These are phyloP conservation scores for Pichia occidentalis DNA, from an alignment of 805 yeast species.

Conservation along the genomic window DNA sequence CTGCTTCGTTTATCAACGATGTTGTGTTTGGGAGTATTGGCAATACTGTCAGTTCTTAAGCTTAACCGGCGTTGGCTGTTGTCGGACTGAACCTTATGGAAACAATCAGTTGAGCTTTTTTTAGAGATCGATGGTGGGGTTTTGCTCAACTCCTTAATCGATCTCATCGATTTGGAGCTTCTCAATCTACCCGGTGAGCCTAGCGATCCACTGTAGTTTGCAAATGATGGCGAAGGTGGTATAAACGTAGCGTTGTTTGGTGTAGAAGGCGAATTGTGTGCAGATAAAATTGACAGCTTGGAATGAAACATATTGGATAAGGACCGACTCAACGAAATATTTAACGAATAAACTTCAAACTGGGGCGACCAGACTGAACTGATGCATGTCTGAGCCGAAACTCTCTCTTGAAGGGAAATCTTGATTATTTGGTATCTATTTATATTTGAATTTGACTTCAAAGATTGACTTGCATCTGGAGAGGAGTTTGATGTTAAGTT, in stretches of 20 bases:
- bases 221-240: constrained; percentile 13
- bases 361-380: constrained; percentile 11
- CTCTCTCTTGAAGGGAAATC: constrained; percentile 14
- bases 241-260: constrained; percentile 5
- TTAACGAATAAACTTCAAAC: constrained; percentile 10
- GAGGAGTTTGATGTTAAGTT: background rate
- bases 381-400: constrained; percentile 13
- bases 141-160: constrained; percentile 1
- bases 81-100: too few species aligned
- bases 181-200: constrained; percentile 11
- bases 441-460: background rate
- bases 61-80: too few species aligned
- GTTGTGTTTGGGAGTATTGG: too few species aligned
- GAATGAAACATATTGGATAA: constrained; percentile 11
- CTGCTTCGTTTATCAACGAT: too few species aligned
- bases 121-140: constrained; percentile 6
- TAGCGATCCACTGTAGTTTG: background rate
- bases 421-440: constrained; percentile 5
- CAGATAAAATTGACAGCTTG: constrained; percentile 4
- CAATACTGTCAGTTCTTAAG: too few species aligned
- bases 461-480: background rate
- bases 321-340: constrained; percentile 9
- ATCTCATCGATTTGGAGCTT: constrained; percentile 7
- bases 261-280: background rate
- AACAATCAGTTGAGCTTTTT: too few species aligned